Conservation (phyloP, 805 yeast species). For the Yarrowia deformans region DNA sequence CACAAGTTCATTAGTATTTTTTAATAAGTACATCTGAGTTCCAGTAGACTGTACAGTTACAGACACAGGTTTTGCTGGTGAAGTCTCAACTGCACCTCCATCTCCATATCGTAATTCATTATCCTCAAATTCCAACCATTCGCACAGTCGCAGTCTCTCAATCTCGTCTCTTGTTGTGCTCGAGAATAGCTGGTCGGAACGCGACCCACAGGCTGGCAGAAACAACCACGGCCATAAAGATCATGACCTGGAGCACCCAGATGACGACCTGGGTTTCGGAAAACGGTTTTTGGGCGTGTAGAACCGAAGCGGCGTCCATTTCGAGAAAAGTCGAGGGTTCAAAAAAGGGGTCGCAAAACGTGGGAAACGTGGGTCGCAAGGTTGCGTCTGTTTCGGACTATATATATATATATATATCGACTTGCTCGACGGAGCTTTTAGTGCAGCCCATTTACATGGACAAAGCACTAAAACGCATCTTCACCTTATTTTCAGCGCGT, state of each 20-base stretch:
- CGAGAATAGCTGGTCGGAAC: not conserved
- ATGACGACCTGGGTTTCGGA: constrained; percentile 8
- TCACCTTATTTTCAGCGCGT: not conserved
- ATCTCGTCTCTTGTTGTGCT: not conserved
- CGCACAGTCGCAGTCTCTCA: too few species aligned
- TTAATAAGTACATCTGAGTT: too few species aligned
- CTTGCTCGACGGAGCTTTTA: not conserved
- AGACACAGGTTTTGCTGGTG: too few species aligned
- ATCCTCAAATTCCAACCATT: not conserved
- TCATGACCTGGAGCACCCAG: constrained; percentile 29
- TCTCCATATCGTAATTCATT: not conserved
- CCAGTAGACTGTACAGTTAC: too few species aligned
- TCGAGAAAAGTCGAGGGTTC: not conserved
- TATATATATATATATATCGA: too few species aligned
- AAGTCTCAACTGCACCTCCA: too few species aligned
- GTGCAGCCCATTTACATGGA: constrained; percentile 21
- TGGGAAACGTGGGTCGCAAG: not conserved
- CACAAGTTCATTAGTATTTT: too few species aligned
- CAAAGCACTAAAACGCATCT: constrained; percentile 10
- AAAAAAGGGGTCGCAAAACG: too few species aligned
- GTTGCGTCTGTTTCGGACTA: constrained; percentile 1
- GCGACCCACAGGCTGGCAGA: constrained; percentile 10
- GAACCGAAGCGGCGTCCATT: not conserved
- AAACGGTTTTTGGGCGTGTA: constrained; percentile 16
- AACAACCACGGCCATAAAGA: constrained; percentile 7